These are phyloP conservation scores for Phlebiopsis flavidoalba DNA, from an alignment of 768 basidiomycete genomes.

Conservation along the genomic window DNA sequence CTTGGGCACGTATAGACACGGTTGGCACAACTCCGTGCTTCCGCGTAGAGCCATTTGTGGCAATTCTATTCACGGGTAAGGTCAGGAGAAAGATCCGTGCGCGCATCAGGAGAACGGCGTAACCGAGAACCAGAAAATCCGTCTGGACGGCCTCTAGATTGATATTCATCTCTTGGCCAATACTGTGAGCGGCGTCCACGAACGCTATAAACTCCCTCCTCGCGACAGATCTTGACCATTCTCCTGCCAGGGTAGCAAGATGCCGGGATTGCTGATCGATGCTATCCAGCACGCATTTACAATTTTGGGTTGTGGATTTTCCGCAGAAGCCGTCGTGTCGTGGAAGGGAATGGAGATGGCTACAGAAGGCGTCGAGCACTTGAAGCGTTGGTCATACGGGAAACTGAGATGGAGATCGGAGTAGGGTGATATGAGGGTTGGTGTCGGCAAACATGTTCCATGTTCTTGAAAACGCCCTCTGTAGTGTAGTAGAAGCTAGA, in stretches of 20 bases:
- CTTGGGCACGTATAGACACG: slow-evolving; percentile 66
- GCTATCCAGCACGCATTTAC: slow-evolving; percentile 63
- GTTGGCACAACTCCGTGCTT: slow-evolving; percentile 64
- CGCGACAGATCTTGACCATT: slow-evolving; percentile 55
- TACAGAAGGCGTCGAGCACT: slow-evolving; percentile 43
- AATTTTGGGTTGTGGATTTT: slow-evolving; percentile 33
- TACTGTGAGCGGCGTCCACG: slow-evolving; percentile 73
- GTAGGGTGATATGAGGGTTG: slow-evolving; percentile 43
- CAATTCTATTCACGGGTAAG: slow-evolving; percentile 49
- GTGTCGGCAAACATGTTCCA: slow-evolving; percentile 50
- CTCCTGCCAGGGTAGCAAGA: slow-evolving; percentile 61
- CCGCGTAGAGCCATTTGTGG: slow-evolving; percentile 76
- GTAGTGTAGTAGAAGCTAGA: slow-evolving; percentile 53
- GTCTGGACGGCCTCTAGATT: slow-evolving; percentile 47
- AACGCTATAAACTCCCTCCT: slow-evolving; percentile 56
- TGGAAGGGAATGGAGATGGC: slow-evolving; percentile 27
- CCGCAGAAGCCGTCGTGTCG: not conserved
- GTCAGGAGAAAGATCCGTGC: not conserved
- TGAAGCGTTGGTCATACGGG: slow-evolving; percentile 50
- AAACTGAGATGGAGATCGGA: slow-evolving; percentile 47
- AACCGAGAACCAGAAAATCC: slow-evolving; percentile 82
- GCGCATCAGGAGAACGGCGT: slow-evolving; percentile 18
- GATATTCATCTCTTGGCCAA: slow-evolving; percentile 62
- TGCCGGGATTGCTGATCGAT: slow-evolving; percentile 58
- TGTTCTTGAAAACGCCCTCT: slow-evolving; percentile 41